A percentile compares a stretch with the other conserved stretches of the same genome.
Conservation (phyloP, 2,329 filamentous ascomycete species). For the Ophiostoma novo-ulmi region DNA sequence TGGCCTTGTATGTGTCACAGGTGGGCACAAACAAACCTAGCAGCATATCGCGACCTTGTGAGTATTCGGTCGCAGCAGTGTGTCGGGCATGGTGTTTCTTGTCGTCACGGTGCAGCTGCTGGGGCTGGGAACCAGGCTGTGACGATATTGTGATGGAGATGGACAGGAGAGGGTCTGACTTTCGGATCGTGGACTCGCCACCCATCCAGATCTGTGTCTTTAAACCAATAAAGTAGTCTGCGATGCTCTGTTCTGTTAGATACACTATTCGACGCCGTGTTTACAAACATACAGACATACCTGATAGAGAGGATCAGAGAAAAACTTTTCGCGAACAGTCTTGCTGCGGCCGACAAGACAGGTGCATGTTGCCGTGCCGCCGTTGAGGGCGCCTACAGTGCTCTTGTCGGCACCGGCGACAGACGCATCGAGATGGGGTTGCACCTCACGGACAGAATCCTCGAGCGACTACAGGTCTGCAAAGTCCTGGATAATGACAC, state of each 20-base stretch:
- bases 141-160: conserved; percentile 14
- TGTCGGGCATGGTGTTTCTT: conserved; percentile 8
- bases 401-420: neutral
- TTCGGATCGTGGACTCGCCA: conserved; percentile 4
- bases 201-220: conserved; percentile 12
- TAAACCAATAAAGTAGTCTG: conserved; percentile 3
- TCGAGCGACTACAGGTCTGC: neutral
- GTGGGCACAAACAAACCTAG: conserved; percentile 6
- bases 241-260: neutral
- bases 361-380: conserved; percentile 11
- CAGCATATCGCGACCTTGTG: conserved; percentile 5
- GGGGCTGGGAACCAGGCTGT: neutral
- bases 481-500: conserved; percentile 15
- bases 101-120: conserved; percentile 12
- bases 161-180: conserved; percentile 11
- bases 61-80: neutral
- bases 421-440: conserved; percentile 4
- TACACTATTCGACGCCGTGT: neutral
- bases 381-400: conserved; percentile 11
- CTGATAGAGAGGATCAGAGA: conserved; percentile 6
- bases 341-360: conserved; percentile 8
- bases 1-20: conserved; percentile 9
- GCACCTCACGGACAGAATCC: conserved; percentile 7
- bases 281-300: neutral
- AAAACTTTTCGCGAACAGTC: conserved; percentile 12